Base-by-base conservation (phyloP, 768 basidiomycete species). In the Thelephora ganbajun region DNA sequence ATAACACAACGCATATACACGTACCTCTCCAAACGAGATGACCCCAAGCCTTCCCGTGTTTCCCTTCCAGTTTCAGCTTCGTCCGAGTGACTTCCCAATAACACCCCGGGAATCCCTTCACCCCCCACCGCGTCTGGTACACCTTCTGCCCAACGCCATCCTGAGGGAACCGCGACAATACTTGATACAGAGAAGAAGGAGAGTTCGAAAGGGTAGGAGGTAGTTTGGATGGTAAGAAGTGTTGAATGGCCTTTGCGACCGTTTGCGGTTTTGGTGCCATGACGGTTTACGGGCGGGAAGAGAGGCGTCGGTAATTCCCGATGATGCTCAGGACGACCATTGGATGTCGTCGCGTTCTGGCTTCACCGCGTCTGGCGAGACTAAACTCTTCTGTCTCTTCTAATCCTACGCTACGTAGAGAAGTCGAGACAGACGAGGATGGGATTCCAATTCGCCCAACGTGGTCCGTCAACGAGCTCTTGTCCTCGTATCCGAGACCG, bases 21-120 rank as follows among this genome's bases (percentile, higher is more conserved):
- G 50, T 46, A 88, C 88, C 85, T 67, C 71, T 77, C 85, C 87
- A 91, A 48, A 78, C 71, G 4, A 90, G 65, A 50, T 69, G 67
- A 6, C 88, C 88, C 89, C 89, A 91, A 14, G 76, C 87, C 61
- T 80, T 88, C 2, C 88, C 88, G 54, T 88, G 83, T 22, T 62
- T 68, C 22, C 86, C 86, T 53, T 79, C 79, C 37, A 68, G 67
- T 62, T 89, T 91, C 59, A 89, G 76, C 51, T 68, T 66, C 30
- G 83, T 72, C 56, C 73, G 69, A 3, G 86, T 88, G 36, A 91
- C 72, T 33, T 74, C 61, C 88, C 89, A 91, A 59, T 77, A 87
- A 49, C 75, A 82, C 36, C 74, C 69, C 43, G 60, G 53, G 51
- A 88, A 82, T 16, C 74, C 70, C 63, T 88, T 89, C 26, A 64